Conservation (phyloP, 2,329 filamentous ascomycete genomes). For the Amauroascus niger region DNA sequence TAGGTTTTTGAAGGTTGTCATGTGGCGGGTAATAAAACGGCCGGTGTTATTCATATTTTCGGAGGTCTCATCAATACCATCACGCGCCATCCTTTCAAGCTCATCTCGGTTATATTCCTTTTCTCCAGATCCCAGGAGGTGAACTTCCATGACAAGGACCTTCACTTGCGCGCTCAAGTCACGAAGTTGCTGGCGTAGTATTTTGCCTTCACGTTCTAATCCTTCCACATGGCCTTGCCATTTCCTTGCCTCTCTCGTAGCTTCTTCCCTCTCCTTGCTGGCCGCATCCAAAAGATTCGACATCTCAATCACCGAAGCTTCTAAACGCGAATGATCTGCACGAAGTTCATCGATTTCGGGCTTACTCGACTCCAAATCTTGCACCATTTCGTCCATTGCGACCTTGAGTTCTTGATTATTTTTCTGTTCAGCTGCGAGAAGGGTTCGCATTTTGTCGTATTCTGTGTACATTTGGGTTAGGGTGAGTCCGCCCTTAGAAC, state of each 20-base stretch:
- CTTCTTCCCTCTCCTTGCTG: slow-evolving; percentile 67
- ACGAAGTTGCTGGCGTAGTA: slow-evolving; percentile 75
- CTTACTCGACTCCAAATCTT: slow-evolving; percentile 71
- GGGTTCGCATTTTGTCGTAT: slow-evolving; percentile 54
- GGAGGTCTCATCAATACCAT: slow-evolving; percentile 62
- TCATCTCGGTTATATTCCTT: slow-evolving; percentile 64
- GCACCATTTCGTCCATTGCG: slow-evolving; percentile 76
- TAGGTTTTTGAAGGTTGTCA: slow-evolving; percentile 83
- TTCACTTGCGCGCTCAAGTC: slow-evolving; percentile 87
- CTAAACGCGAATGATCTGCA: slow-evolving; percentile 67
- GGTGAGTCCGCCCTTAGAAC: slow-evolving; percentile 46
- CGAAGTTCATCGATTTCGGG: slow-evolving; percentile 83
- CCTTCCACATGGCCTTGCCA: slow-evolving; percentile 62
- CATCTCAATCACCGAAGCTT: slow-evolving; percentile 71
- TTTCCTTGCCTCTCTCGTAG: slow-evolving; percentile 68
- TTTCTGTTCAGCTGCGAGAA: slow-evolving; percentile 62
- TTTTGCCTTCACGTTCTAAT: slow-evolving; percentile 56
- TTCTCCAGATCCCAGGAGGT: slow-evolving; percentile 66
- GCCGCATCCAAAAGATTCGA: slow-evolving; percentile 75
- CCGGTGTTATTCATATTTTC: slow-evolving; percentile 75
- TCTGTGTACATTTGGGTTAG: slow-evolving; percentile 56
- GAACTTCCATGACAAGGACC: slow-evolving; percentile 76
- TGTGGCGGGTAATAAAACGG: slow-evolving; percentile 74
- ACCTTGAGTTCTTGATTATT: slow-evolving; percentile 63
- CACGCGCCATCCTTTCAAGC: slow-evolving; percentile 66